A percentile compares a stretch with the other conserved stretches of the same genome.
phyloP scores from a whole-genome alignment of 768 basidiomycete genomes.

The Russula brevipes region DNA sequence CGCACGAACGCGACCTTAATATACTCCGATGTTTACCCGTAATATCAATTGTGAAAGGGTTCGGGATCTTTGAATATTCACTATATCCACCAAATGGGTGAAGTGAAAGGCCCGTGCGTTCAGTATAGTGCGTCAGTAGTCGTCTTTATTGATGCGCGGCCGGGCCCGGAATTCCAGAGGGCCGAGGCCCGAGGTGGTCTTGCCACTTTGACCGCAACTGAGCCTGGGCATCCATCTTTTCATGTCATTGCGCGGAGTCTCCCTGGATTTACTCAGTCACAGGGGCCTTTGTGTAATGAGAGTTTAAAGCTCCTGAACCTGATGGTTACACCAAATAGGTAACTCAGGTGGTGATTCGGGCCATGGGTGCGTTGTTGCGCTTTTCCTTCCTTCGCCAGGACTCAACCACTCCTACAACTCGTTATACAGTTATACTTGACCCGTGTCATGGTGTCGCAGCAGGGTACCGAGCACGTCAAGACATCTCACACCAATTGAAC shows the following conservation, averaged over 20 bases:
- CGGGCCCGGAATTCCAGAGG: not conserved
- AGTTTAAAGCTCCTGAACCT: constrained; percentile 26
- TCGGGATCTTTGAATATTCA: constrained; percentile 34
- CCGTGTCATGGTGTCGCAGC: constrained; percentile 25
- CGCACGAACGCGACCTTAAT: constrained; percentile 32
- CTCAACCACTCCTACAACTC: too few relatives aligned
- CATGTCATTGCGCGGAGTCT: constrained; percentile 31
- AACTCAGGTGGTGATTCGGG: constrained; percentile 48
- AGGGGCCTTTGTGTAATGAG: constrained; percentile 12
- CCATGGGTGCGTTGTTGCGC: not conserved
- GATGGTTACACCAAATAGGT: constrained; percentile 35
- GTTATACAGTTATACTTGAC: constrained; percentile 30
- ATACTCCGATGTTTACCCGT: constrained; percentile 34
- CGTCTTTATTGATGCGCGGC: too few relatives aligned
- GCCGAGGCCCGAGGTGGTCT: constrained; percentile 28
- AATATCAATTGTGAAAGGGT: constrained; percentile 32
- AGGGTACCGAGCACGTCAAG: constrained; percentile 28
- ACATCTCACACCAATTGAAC: constrained; percentile 35
- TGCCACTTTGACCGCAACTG: constrained; percentile 28
- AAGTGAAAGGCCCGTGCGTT: not conserved
- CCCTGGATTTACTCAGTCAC: constrained; percentile 31
- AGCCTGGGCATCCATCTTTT: constrained; percentile 27
- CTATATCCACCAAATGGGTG: constrained; percentile 34
- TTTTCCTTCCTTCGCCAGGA: too few relatives aligned
- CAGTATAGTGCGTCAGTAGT: too few relatives aligned